phyloP scores from a whole-genome alignment of 768 basidiomycete genomes.

The Sistotremastrum suecicum region DNA sequence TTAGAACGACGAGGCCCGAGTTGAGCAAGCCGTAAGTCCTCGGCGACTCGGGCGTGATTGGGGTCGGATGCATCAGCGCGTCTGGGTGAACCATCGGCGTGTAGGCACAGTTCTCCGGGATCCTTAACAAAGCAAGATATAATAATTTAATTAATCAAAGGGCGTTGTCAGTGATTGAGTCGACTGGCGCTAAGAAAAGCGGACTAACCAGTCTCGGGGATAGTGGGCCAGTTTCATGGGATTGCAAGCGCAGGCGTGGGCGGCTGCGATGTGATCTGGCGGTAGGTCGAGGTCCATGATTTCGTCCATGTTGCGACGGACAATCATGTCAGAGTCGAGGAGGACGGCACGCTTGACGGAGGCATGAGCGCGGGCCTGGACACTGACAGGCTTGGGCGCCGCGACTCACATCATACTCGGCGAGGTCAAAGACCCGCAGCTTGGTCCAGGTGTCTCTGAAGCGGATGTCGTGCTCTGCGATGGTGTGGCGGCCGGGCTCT shows the following conservation, averaged over 20 bases:
- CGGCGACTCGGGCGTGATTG: constrained; percentile 32
- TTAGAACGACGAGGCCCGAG: constrained; percentile 76
- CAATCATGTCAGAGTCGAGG: constrained; percentile 81
- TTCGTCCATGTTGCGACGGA: constrained; percentile 74
- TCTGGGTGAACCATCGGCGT: constrained; percentile 34
- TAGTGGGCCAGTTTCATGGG: constrained; percentile 76
- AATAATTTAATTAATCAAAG: constrained; percentile 6
- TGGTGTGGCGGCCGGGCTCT: constrained; percentile 21
- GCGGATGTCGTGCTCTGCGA: constrained; percentile 27
- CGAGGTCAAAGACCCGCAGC: constrained; percentile 50
- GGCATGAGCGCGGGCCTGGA: constrained; percentile 3
- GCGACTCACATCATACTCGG: constrained; percentile 45
- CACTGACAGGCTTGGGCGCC: not conserved
- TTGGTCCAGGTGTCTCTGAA: constrained; percentile 31
- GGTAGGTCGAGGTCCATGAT: constrained; percentile 37
- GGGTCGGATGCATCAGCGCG: constrained; percentile 31
- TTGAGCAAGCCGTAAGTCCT: constrained; percentile 78
- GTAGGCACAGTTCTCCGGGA: constrained; percentile 84
- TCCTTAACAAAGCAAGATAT: constrained; percentile 33
- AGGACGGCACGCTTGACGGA: constrained; percentile 53
- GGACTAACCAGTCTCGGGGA: constrained; percentile 66
- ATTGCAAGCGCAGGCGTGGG: constrained; percentile 90
- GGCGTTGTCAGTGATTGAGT: not conserved
- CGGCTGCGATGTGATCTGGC: constrained; percentile 68
- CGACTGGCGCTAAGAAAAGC: not conserved